phyloP scores from a whole-genome alignment of 768 basidiomycete species.

The Suillus variegatus region DNA sequence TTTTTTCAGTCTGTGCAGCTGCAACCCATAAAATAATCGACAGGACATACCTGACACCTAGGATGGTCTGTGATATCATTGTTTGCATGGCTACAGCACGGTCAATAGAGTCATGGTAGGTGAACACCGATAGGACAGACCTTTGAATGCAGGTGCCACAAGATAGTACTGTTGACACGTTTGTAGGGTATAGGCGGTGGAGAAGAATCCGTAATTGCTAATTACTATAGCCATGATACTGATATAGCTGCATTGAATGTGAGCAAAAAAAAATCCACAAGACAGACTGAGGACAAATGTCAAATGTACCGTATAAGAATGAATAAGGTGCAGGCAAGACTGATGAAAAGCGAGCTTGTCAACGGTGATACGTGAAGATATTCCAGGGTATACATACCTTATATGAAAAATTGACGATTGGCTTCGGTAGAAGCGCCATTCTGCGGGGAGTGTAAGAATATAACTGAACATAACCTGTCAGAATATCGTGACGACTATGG shows the following conservation, averaged over 20 bases:
- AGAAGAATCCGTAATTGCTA: slow-evolving; percentile 63
- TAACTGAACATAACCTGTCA: slow-evolving; percentile 21
- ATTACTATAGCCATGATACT: slow-evolving; percentile 50
- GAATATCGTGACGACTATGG: not conserved
- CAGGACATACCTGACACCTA: slow-evolving; percentile 54
- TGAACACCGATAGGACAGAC: slow-evolving; percentile 28
- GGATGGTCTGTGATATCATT: slow-evolving; percentile 65
- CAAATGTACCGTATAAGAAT: slow-evolving; percentile 32
- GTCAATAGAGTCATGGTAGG: not conserved
- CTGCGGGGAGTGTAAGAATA: slow-evolving; percentile 33
- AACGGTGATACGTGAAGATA: not conserved
- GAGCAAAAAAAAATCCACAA: not conserved
- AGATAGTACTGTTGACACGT: slow-evolving; percentile 53
- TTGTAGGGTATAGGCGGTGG: slow-evolving; percentile 44
- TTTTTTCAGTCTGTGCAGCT: not conserved
- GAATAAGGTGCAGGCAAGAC: slow-evolving; percentile 33
- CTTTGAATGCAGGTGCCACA: slow-evolving; percentile 62
- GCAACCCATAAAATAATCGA: not conserved
- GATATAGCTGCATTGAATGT: slow-evolving; percentile 24
- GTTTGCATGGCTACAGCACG: slow-evolving; percentile 51
- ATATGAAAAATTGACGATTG: slow-evolving; percentile 26
- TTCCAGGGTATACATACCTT: slow-evolving; percentile 20
- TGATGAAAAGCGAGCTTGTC: slow-evolving; percentile 5
- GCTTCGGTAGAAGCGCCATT: slow-evolving; percentile 34
- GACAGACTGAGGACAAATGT: not conserved